Evolutionary conservation across 208 protist genomes (phyloP), one percentile per base, ranked within the genome.

Genomic region (Acanthamoeba royreba): DNA sequence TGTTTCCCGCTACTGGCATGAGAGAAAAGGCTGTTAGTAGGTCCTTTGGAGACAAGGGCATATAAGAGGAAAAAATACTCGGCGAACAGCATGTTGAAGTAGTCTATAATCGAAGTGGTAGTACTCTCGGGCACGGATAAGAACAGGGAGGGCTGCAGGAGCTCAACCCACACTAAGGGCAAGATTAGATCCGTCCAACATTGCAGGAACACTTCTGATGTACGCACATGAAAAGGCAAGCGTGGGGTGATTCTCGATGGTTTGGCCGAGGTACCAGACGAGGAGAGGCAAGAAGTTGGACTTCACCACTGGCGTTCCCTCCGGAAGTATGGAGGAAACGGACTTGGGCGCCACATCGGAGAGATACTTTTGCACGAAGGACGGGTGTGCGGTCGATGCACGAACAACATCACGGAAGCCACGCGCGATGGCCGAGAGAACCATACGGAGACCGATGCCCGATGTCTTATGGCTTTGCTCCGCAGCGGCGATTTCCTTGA

Each of bases 181-280:
- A n/a, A n/a, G n/a, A n/a, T n/a, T n/a, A n/a, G n/a, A n/a, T n/a
- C n/a, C n/a, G n/a, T n/a, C n/a, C n/a, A n/a, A n/a, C n/a, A n/a
- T n/a, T n/a, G n/a, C n/a, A n/a, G n/a, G n/a, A n/a, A n/a, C n/a
- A n/a, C n/a, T n/a, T n/a, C n/a, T n/a, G n/a, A n/a, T n/a, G n/a
- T n/a, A 25, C 5, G 77, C 55, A 86, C 77, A 45, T 25, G 25
- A 11, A 35, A 86, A 55, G 0, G 77, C 77, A 15, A 86, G 42
- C 13, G 43, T 45, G 11, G 77, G 77, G 31, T 49, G 46, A 45
- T 86, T 45, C 35, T 86, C 77, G 46, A 86, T 86, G 42, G 77
- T 86, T n/a, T 86, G 77, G 28, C 77, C 77, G 42, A 86, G 55
- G 46, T 33, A 49, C 77, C 77, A 86, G 17, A 86, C 77, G n/a